phyloP scores from a whole-genome alignment of 2,329 filamentous ascomycete genomes.

The Exophiala aquamarina region DNA sequence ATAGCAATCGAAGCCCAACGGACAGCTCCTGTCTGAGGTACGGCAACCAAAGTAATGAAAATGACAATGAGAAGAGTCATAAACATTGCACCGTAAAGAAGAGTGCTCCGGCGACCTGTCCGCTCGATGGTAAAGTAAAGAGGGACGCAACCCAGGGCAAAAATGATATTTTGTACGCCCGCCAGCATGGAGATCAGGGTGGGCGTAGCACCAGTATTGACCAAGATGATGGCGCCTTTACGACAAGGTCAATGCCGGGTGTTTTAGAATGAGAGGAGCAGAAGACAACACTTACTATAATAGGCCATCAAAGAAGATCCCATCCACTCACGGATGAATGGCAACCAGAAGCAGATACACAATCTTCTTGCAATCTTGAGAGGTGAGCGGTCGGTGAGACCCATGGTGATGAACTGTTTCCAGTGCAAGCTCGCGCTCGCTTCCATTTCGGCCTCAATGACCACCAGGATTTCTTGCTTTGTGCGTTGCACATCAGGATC shows the following conservation, averaged over 20 bases:
- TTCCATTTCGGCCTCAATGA: conserved; percentile 8
- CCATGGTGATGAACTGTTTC: conserved; percentile 10
- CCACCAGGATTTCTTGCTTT: conserved; percentile 25
- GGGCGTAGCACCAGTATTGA: conserved; percentile 9
- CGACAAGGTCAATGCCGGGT: neutral
- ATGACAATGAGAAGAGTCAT: conserved; percentile 20
- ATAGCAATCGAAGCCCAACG: conserved; percentile 32
- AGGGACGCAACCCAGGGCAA: conserved; percentile 18
- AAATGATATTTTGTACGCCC: conserved; percentile 20
- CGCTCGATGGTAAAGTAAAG: conserved; percentile 24
- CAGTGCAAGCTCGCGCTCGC: conserved; percentile 7
- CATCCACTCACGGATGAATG: conserved; percentile 12
- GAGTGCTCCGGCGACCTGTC: conserved; percentile 13
- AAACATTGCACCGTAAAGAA: conserved; percentile 16
- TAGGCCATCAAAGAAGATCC: neutral
- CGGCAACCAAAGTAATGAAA: conserved; percentile 14
- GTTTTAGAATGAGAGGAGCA: neutral
- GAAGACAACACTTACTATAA: neutral
- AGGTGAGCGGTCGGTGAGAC: conserved; percentile 5
- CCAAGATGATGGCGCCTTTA: conserved; percentile 18
- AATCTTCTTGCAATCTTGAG: conserved; percentile 6
- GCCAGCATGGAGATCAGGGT: conserved; percentile 16
- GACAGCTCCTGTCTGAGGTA: conserved; percentile 23
- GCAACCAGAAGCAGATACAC: conserved; percentile 13
- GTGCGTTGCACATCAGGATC: conserved; percentile 17